phyloP scores from a whole-genome alignment of 495 filamentous ascomycete genomes.

The Amphirosellinia nigrospora region DNA sequence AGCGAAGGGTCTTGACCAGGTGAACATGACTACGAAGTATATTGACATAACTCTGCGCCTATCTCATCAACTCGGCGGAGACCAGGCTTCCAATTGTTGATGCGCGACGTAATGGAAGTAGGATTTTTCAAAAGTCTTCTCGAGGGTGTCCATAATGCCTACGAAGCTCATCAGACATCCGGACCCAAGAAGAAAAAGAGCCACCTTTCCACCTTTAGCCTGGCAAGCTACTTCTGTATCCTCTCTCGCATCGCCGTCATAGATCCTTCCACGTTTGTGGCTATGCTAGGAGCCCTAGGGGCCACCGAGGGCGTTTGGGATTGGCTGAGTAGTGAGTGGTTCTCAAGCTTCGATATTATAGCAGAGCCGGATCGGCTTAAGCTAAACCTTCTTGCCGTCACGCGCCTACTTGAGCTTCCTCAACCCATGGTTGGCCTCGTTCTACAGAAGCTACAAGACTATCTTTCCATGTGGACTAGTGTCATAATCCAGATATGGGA shows the following conservation, averaged over 20 bases:
- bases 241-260: constrained; percentile 78
- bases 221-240: constrained; percentile 85
- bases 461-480: constrained; percentile 59
- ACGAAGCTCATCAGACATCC: constrained; percentile 74
- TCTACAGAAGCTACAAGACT: constrained; percentile 57
- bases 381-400: constrained; percentile 80
- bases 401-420: constrained; percentile 73
- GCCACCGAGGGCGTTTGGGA: constrained; percentile 58
- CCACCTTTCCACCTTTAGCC: constrained; percentile 68
- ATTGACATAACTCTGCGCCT: constrained; percentile 74
- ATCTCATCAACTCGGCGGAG: constrained; percentile 71
- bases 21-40: constrained; percentile 66
- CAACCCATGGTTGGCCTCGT: constrained; percentile 56
- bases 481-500: constrained; percentile 50
- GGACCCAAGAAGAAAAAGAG: constrained; percentile 72
- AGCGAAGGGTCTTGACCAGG: constrained; percentile 67
- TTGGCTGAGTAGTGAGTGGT: constrained; percentile 90
- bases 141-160: constrained; percentile 71
- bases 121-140: constrained; percentile 71
- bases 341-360: constrained; percentile 82
- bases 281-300: constrained; percentile 55
- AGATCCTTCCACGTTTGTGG: constrained; percentile 68
- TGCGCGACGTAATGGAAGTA: constrained; percentile 69
- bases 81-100: constrained; percentile 68
- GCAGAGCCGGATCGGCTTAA: constrained; percentile 77